A percentile compares a stretch with the other conserved stretches of the same genome.
Evolutionary conservation across 129 eudicot genomes (phyloP).

Genomic region (Chrysanthemum makinoi): DNA sequence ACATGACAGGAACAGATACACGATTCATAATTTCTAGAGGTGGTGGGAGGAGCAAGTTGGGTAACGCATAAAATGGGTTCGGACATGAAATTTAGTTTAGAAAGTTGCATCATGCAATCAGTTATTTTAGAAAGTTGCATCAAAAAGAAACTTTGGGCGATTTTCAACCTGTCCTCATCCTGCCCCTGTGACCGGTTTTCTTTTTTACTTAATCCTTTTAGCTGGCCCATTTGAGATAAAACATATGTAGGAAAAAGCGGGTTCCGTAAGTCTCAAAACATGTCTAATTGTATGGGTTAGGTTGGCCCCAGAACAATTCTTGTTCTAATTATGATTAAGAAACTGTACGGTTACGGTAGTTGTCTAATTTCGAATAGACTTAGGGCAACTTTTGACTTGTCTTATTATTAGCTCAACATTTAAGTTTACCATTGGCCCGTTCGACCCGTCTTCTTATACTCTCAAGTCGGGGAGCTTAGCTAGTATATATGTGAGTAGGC

Average conservation of each 20-base stretch:
- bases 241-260: too few relatives aligned
- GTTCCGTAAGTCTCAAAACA: too few relatives aligned
- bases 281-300: neutral
- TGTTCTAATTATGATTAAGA: neutral
- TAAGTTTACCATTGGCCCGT: neutral
- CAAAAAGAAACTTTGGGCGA: neutral
- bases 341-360: neutral
- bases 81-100: neutral
- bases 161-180: neutral
- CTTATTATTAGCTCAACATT: slow-evolving; percentile 3
- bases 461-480: too few relatives aligned
- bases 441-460: neutral
- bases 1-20: neutral
- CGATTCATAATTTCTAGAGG: neutral
- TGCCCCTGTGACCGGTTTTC: neutral
- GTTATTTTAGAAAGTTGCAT: neutral
- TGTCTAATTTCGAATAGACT: neutral
- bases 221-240: too few relatives aligned
- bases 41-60: neutral
- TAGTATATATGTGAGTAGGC: too few relatives aligned
- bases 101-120: neutral
- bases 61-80: neutral
- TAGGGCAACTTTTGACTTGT: neutral
- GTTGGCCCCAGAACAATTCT: neutral
- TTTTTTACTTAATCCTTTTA: neutral